Conservation (phyloP, 1,139 yeast genomes). For the Pneumocystis carinii region DNA sequence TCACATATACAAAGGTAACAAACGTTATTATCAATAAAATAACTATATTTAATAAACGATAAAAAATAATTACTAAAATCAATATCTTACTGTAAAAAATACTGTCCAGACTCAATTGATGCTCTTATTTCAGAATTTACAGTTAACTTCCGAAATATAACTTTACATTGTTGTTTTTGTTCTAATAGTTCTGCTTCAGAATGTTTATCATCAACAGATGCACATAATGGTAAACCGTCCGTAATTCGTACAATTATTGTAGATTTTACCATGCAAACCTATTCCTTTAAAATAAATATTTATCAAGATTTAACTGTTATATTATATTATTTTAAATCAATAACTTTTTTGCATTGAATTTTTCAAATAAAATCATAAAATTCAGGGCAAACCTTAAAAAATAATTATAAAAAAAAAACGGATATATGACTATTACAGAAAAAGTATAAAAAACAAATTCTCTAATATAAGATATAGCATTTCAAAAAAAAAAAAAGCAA, state of each 20-base stretch:
- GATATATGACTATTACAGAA: background rate
- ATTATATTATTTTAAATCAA: background rate
- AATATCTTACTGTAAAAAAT: slow-evolving; percentile 41
- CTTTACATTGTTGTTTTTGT: slow-evolving; percentile 74
- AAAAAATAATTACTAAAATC: background rate
- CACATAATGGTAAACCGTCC: slow-evolving; percentile 70
- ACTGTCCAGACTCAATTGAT: slow-evolving; percentile 63
- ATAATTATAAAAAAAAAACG: background rate
- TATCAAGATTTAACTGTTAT: background rate
- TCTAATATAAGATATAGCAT: background rate
- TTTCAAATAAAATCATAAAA: background rate
- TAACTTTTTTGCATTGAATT: background rate
- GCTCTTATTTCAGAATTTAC: slow-evolving; percentile 77
- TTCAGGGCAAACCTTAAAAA: background rate
- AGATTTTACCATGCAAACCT: slow-evolving; percentile 2
- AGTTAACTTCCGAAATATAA: slow-evolving; percentile 59
- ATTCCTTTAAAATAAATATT: background rate
- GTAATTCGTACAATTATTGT: slow-evolving; percentile 1
- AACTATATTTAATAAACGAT: slow-evolving; percentile 21
- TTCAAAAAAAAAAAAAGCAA: background rate
- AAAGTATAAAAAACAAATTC: background rate
- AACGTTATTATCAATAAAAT: slow-evolving; percentile 47
- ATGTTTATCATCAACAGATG: slow-evolving; percentile 77
- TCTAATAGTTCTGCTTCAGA: slow-evolving; percentile 35
- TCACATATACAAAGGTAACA: slow-evolving; percentile 68